A percentile compares a stretch with the other conserved stretches of the same genome.
Evolutionary conservation across 2,329 filamentous ascomycete genomes (phyloP).

Genomic region (Escovopsis sp.): DNA sequence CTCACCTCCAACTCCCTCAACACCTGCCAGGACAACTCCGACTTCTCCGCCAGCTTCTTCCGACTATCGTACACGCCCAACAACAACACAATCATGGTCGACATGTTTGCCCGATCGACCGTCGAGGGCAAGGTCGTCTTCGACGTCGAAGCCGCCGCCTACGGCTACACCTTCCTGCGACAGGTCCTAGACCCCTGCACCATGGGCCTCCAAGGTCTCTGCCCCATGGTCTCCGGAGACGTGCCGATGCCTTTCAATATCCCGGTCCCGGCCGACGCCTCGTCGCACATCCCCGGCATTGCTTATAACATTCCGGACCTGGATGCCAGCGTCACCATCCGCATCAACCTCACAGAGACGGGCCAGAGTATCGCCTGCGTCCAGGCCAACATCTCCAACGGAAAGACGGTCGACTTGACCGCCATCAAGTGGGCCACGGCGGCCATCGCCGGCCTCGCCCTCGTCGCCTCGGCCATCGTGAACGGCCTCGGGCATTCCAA

Average conservation of each 20-base stretch:
- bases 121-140: conserved; percentile 52
- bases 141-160: conserved; percentile 31
- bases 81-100: conserved; percentile 53
- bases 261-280: conserved; percentile 36
- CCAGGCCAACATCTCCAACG: conserved; percentile 74
- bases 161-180: conserved; percentile 51
- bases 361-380: conserved; percentile 63
- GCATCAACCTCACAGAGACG: conserved; percentile 53
- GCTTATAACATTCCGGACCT: conserved; percentile 82
- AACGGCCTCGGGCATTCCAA: conserved; percentile 89
- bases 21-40: conserved; percentile 62
- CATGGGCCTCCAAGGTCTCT: conserved; percentile 55
- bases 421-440: conserved; percentile 83
- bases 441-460: conserved; percentile 67
- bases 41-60: conserved; percentile 72
- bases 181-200: conserved; percentile 58
- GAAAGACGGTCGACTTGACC: conserved; percentile 75
- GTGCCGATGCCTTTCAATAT: conserved; percentile 61
- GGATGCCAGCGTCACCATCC: conserved; percentile 68
- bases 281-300: conserved; percentile 58
- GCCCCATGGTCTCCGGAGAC: conserved; percentile 76
- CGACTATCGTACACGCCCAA: conserved; percentile 59
- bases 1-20: conserved; percentile 67
- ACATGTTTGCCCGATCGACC: conserved; percentile 61
- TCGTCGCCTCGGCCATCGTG: conserved; percentile 72